Evolutionary conservation across 202 grass and related monocot genomes (phyloP).

Genomic region (Brachypodium distachyon): DNA sequence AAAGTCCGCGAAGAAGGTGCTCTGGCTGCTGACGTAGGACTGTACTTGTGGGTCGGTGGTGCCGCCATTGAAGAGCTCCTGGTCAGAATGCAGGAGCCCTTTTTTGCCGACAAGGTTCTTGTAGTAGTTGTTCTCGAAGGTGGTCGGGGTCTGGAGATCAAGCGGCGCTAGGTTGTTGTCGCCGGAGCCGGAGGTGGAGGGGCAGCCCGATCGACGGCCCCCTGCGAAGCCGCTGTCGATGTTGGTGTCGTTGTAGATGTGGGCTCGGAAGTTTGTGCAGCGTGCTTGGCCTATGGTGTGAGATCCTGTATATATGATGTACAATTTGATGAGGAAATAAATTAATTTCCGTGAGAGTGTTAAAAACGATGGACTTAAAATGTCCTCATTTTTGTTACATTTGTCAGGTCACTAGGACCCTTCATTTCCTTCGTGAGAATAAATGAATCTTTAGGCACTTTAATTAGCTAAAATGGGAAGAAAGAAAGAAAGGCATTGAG

Average conservation of each 20-base stretch:
- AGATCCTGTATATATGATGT: conserved; percentile 27
- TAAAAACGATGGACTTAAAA: too few species aligned
- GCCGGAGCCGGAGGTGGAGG: conserved; percentile 10
- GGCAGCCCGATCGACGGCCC: conserved; percentile 21
- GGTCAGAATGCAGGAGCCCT: conserved; percentile 77
- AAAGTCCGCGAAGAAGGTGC: conserved; percentile 52
- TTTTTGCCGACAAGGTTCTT: conserved; percentile 41
- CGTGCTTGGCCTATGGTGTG: conserved; percentile 78
- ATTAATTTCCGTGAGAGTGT: background rate
- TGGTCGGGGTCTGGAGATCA: conserved; percentile 38
- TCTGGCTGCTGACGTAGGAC: conserved; percentile 9
- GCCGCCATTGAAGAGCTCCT: conserved; percentile 74
- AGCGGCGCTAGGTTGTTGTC: conserved; percentile 62
- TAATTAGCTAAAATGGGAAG: background rate
- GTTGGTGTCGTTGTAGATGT: conserved; percentile 69
- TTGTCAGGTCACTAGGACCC: too few species aligned
- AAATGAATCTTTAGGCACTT: background rate
- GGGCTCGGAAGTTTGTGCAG: conserved; percentile 56
- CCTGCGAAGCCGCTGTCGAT: conserved; percentile 33
- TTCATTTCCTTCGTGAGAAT: background rate
- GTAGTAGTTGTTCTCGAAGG: conserved; percentile 74
- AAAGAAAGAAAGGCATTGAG: background rate
- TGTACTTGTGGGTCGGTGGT: conserved; percentile 35
- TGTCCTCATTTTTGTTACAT: background rate
- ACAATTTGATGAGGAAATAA: background rate